phyloP scores from a whole-genome alignment of 2,329 filamentous ascomycete genomes.

The Beauveria brongniartii region DNA sequence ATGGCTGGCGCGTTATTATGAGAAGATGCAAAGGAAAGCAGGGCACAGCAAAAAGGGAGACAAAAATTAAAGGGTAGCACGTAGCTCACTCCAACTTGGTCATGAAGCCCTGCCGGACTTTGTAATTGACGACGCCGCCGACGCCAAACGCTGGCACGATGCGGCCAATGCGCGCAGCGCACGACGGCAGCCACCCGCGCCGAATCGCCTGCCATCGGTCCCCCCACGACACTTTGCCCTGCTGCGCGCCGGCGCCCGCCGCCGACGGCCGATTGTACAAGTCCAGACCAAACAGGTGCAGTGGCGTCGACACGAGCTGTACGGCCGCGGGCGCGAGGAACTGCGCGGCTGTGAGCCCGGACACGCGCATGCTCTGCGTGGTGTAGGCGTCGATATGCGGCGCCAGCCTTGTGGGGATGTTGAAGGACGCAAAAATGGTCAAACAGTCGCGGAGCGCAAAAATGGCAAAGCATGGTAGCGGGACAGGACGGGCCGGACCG shows the following conservation, averaged over 20 bases:
- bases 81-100: constrained; percentile 36
- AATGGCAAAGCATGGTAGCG: constrained; percentile 62
- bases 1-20: background rate
- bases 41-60: background rate
- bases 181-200: constrained; percentile 68
- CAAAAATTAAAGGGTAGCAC: background rate
- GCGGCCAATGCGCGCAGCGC: constrained; percentile 67
- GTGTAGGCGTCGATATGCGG: constrained; percentile 47
- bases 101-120: constrained; percentile 63
- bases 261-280: constrained; percentile 63
- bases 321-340: constrained; percentile 72
- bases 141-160: constrained; percentile 87
- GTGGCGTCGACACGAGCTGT: constrained; percentile 71
- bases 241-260: constrained; percentile 23
- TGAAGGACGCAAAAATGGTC: constrained; percentile 89
- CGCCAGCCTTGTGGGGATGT: constrained; percentile 72
- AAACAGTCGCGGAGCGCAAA: constrained; percentile 79
- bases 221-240: constrained; percentile 29
- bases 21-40: background rate
- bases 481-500: constrained; percentile 45
- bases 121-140: constrained; percentile 76
- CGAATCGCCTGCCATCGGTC: constrained; percentile 62
- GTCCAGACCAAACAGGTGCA: constrained; percentile 80
- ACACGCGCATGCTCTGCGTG: constrained; percentile 33
- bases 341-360: constrained; percentile 61